These are phyloP conservation scores for Neonectria neomacrospora DNA, from an alignment of 2,329 filamentous ascomycete species.

Conservation along the genomic window DNA sequence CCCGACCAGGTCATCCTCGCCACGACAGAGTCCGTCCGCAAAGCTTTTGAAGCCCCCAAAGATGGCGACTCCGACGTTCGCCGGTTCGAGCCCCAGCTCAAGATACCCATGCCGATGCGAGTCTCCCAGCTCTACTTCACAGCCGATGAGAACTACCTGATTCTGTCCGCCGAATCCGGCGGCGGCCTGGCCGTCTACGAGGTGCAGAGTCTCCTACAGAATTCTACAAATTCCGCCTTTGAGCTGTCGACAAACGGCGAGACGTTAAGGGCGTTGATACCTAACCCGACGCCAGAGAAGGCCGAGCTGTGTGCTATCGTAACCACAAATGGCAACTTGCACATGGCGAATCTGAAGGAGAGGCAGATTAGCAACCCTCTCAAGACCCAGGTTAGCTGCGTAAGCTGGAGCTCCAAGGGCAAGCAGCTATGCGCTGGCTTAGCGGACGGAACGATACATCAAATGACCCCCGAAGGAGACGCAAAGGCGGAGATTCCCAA, in stretches of 20 bases:
- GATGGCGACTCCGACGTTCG: slow-evolving; percentile 73
- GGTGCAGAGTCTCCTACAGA: slow-evolving; percentile 73
- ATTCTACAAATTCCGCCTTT: slow-evolving; percentile 74
- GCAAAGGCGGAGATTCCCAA: slow-evolving; percentile 82
- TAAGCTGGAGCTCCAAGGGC: slow-evolving; percentile 91
- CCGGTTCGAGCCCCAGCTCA: slow-evolving; percentile 77
- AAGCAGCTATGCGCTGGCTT: slow-evolving; percentile 93
- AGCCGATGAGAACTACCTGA: slow-evolving; percentile 85
- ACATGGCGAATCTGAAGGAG: slow-evolving; percentile 83
- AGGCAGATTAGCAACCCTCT: slow-evolving; percentile 71
- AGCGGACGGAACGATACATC: slow-evolving; percentile 79
- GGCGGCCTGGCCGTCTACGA: slow-evolving; percentile 88
- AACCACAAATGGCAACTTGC: slow-evolving; percentile 80
- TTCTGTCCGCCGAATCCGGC: slow-evolving; percentile 83
- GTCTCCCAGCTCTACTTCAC: slow-evolving; percentile 93
- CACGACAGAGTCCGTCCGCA: slow-evolving; percentile 80
- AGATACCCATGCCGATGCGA: slow-evolving; percentile 76
- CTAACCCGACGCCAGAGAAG: slow-evolving; percentile 81
- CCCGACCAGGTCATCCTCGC: slow-evolving; percentile 82
- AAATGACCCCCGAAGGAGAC: slow-evolving; percentile 85
- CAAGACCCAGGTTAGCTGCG: slow-evolving; percentile 80
- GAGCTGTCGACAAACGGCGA: slow-evolving; percentile 82
- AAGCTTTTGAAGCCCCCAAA: slow-evolving; percentile 73
- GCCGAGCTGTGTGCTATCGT: slow-evolving; percentile 84
- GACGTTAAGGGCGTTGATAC: slow-evolving; percentile 76